Percentiles rank a stretch among this genome's conserved stretches.
Evolutionary conservation across 2,329 filamentous ascomycete genomes (phyloP).

Genomic region (Neofusicoccum sp.): DNA sequence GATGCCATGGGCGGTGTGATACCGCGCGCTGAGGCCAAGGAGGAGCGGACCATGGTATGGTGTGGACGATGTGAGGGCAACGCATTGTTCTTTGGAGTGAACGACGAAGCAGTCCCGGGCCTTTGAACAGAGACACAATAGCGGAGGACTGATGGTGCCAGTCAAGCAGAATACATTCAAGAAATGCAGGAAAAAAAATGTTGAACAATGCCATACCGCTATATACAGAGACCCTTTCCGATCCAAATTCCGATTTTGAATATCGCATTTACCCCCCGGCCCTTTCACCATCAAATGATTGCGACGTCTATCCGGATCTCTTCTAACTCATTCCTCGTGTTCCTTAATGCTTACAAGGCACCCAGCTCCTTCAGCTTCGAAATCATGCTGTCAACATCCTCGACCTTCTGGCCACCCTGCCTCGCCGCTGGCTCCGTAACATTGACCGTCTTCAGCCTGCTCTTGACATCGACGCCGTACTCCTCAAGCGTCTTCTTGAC

Average conservation of each 20-base stretch:
- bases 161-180: background rate
- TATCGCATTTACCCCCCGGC: background rate
- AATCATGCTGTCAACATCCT: constrained; percentile 94
- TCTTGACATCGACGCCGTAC: constrained; percentile 66
- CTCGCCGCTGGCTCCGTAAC: constrained; percentile 83
- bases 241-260: background rate
- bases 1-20: no score
- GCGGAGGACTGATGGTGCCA: no score
- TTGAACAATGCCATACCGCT: background rate
- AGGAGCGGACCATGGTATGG: no score
- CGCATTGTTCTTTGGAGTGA: no score
- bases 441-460: constrained; percentile 83
- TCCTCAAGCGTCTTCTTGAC: constrained; percentile 88
- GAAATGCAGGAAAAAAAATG: background rate
- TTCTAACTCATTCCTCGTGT: background rate
- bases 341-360: constrained; percentile 61
- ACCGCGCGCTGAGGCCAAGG: no score
- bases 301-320: background rate
- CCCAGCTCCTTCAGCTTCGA: constrained; percentile 93
- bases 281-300: background rate
- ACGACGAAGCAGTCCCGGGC: no score
- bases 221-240: background rate
- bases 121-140: no score
- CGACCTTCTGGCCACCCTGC: constrained; percentile 94
- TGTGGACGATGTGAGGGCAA: no score